Base-by-base conservation (phyloP, 306 rosid species). In the Glycine soja region DNA sequence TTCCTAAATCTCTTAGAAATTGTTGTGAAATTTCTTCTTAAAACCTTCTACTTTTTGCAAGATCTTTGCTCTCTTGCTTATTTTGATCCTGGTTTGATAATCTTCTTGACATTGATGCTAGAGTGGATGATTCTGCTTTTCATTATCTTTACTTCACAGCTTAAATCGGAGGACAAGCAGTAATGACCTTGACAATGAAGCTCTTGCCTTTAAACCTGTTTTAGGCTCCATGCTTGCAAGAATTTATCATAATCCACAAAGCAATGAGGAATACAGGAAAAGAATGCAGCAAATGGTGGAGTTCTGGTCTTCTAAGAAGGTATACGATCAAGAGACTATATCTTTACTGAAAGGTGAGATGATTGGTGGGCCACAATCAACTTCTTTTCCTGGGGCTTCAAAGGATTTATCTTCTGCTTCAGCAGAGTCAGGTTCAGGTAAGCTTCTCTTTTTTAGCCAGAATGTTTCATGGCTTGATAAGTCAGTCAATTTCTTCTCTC, bases 211-310 rank as follows among this genome's bases (percentile, higher is more conserved):
- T 38, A 89, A 85, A 70, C 96, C 97, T 81, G 91, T 90, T 73
- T 85, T 95, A 83, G 99, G 99, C 66, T 82, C 98, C 75, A 91
- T 95, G 98, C 97, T 95, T 75, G 94, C 91, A 30, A 90, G 99
- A 90, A 91, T 93, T 68, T 91, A 90, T 84, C 98, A 95, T 79
- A 90, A 95, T 76, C 99, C 97, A 78, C 98, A 88, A 67, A 95
- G 89, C 80, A 92, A 90, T 50, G 98, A 95, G 75, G 99, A 95
- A 81, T 91, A 88, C 83, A 91, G 88, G 86, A 82, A 89, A 83
- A 89, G 93, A 86, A 83, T 95, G 86, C 93, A 91, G 77, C 94
- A 93, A 72, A 90, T 95, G 88, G 89, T 95, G 63, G 98, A 95
- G 91, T 90, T 95, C 79, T 95, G 99, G 98, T 89, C 92, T 61